Evolutionary conservation across 108 stramenopile genomes (phyloP).

Genomic region (Skeletonema potamos): DNA sequence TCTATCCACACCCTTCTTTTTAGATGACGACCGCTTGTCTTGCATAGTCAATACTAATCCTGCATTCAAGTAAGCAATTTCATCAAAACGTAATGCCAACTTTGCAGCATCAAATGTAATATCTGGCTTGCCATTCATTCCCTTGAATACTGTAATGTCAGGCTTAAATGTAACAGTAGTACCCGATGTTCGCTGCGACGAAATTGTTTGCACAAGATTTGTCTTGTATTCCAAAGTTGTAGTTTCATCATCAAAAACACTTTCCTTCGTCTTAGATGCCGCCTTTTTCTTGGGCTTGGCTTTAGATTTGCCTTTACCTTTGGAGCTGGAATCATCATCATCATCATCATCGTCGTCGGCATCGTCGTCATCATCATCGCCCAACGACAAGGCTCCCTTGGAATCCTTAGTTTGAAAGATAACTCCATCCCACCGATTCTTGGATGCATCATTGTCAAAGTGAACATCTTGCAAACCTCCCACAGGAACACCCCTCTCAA

Average conservation of each 20-base stretch:
- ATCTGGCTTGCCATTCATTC: constrained; percentile 69
- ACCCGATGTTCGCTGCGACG: constrained; percentile 55
- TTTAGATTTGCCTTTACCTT: constrained; percentile 28
- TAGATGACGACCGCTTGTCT: constrained; percentile 61
- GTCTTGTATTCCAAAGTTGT: constrained; percentile 33
- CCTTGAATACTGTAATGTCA: constrained; percentile 92
- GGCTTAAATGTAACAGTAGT: constrained; percentile 85
- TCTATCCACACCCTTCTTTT: constrained; percentile 25
- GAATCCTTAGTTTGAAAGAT: constrained; percentile 10
- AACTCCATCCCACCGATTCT: constrained; percentile 31
- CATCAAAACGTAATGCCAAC: constrained; percentile 80
- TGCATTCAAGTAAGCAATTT: constrained; percentile 90
- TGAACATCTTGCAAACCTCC: constrained; percentile 47
- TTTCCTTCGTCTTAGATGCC: background rate
- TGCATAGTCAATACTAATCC: constrained; percentile 82
- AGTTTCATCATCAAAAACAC: constrained; percentile 14
- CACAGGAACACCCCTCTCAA: constrained; percentile 40
- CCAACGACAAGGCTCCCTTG: constrained; percentile 1
- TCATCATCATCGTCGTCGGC: constrained; percentile 43
- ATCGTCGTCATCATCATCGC: constrained; percentile 41
- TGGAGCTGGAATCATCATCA: constrained; percentile 9
- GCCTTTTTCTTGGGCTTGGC: constrained; percentile 7
- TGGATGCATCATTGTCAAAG: constrained; percentile 19
- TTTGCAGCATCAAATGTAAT: constrained; percentile 78
- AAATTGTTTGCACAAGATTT: constrained; percentile 40